Base-by-base conservation (phyloP, 2,329 filamentous ascomycete genomes). In the Botrytis squamosa region DNA sequence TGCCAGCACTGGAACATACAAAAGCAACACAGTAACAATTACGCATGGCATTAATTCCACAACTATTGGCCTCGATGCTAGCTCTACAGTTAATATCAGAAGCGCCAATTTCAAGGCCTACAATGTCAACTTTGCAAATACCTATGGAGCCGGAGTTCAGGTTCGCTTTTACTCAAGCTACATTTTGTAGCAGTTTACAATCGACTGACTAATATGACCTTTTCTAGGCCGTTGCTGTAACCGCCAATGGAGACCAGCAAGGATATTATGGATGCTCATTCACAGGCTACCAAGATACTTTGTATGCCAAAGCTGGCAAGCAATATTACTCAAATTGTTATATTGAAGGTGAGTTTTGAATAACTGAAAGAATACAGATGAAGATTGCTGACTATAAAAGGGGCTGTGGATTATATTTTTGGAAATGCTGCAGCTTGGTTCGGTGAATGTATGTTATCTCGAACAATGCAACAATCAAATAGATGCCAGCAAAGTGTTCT, bases 221-320 rank as follows among this genome's bases (percentile, higher is more conserved):
- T 9, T 29, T n/a, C n/a, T 46, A 88, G 75, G 86, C 85, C 10
- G 81, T 89, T 49, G 88, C 88, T 1, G 73, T 89, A n/a, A 86
- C 84, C 49, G 86, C 88, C 9, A 82, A 84, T 42, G 82, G 80
- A 71, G 82, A 85, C 72, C 85, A 88, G 79, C 73, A 75, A 57
- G 86, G 85, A 63, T 89, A 87, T 81, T 89, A 89, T 75, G 87
- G 81, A 38, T 86, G 85, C 75, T 81, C 84, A 71, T 84, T 90
- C 77, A 82, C 83, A 42, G 87, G 87, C 16, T 86, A 84, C 76
- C 87, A 90, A 78, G 88, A 89, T 78, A 88, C 88, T 1, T 74
- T 86, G 60, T 82, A 86, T 42, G 78, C 81, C 66, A 82, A 87
- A 77, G 82, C 82, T 69, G 88, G 88, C 76, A 82, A 84, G 73